Evolutionary conservation across 768 basidiomycete genomes (phyloP), one percentile per base, ranked within the genome.

Genomic region (Boletales sp.): DNA sequence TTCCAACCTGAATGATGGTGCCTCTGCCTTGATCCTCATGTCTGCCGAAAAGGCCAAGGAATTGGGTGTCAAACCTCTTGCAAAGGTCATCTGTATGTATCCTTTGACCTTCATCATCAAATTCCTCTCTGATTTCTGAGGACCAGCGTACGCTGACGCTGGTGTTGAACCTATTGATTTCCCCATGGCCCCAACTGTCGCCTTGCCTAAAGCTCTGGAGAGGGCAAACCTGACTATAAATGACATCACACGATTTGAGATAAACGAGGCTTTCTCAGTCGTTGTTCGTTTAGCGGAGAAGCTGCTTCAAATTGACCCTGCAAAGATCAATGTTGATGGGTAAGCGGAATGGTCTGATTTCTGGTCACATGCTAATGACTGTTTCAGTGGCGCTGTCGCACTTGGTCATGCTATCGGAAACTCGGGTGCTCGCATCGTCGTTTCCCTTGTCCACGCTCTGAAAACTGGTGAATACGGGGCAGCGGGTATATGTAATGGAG

Each of bases 201-300:
- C 95, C 24, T 71, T 99, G 35, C 97, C 97, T 18, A 70, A 81
- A 50, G 97, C 97, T 12, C 74, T 99, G 52, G 72, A 93, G 74
- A 85, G 80, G 62, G 97, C 95, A 18, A 89, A 89, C 59, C 75
- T 98, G 50, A 82, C 83, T 17, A 64, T 83, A 42, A 76, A 87
- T 39, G 92, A 99, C 61, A 91, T 99, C 56, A 78, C 93, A 40
- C 78, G 87, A 43, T 99, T 92, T 66, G 97, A 99, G 70, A 82
- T 98, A 68, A 99, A 99, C 69, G 95, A 99, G 70, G 95, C 95
- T 24, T 99, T 97, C 80, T 94, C 93, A 2, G 89, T 89, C 41
- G 95, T 98, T 58, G 87, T 90, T 58, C 81, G 87, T 43, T 87
- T 95, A 45, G 89, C 88, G 3, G 92, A 97, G 73, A 88, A 97